Evolutionary conservation across 2,329 filamentous ascomycete species (phyloP).

Genomic region (Biscogniauxia mediterranea): DNA sequence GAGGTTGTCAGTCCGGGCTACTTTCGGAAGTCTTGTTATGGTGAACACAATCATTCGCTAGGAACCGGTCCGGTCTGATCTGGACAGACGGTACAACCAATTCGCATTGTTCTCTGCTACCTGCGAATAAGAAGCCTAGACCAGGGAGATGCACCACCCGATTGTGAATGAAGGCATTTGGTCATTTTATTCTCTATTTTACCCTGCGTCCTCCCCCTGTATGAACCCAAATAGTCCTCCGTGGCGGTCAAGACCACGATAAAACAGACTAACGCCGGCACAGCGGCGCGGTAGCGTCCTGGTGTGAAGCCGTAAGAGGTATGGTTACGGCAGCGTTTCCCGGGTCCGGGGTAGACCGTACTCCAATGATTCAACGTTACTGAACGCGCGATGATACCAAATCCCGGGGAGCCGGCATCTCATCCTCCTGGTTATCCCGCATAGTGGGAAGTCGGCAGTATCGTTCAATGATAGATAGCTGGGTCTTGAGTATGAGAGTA

Average conservation of each 20-base stretch:
- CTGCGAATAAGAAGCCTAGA: not conserved
- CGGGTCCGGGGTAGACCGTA: not conserved
- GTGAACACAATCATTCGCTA: not conserved
- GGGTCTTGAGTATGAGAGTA: too few relatives aligned
- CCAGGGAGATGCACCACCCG: not conserved
- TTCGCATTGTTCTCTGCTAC: not conserved
- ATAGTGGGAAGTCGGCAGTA: too few relatives aligned
- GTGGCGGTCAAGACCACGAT: slow-evolving; percentile 2
- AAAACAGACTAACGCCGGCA: slow-evolving; percentile 9
- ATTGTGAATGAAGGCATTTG: not conserved
- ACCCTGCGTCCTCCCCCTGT: not conserved
- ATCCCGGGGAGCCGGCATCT: not conserved
- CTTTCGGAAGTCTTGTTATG: slow-evolving; percentile 19
- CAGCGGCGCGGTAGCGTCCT: slow-evolving; percentile 11
- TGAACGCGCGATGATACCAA: not conserved
- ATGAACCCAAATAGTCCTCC: not conserved
- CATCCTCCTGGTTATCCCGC: too few relatives aligned
- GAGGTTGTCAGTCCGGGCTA: slow-evolving; percentile 26
- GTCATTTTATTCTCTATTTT: not conserved
- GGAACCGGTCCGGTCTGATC: not conserved
- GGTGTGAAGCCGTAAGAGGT: not conserved
- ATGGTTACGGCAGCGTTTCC: not conserved
- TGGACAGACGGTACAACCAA: not conserved
- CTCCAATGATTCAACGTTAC: too few relatives aligned
- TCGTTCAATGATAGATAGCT: too few relatives aligned